These are phyloP conservation scores for Phytophthora quininea DNA, from an alignment of 352 stramenopile species.

Conservation along the genomic window DNA sequence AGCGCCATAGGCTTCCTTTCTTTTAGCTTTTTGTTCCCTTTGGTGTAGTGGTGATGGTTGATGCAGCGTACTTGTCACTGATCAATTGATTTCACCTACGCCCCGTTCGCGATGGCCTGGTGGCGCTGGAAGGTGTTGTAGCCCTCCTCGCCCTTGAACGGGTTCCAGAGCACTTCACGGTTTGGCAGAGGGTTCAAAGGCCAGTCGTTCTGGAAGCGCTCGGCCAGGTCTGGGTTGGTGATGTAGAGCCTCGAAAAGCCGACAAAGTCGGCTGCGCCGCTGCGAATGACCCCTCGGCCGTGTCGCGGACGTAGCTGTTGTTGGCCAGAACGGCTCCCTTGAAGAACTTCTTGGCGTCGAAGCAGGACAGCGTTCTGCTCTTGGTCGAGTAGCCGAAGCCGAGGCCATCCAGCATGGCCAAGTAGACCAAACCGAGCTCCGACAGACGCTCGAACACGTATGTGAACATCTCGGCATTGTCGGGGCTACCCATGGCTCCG, in stretches of 20 bases:
- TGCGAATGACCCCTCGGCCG: slow-evolving; percentile 26
- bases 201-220: slow-evolving; percentile 27
- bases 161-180: slow-evolving; percentile 13
- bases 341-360: slow-evolving; percentile 23
- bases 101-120: too few species aligned
- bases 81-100: too few species aligned
- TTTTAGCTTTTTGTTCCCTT: too few species aligned
- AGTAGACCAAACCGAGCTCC: slow-evolving; percentile 15
- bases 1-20: too few species aligned
- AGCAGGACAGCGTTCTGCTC: slow-evolving; percentile 3
- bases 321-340: slow-evolving; percentile 16
- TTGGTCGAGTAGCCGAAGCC: slow-evolving; percentile 13
- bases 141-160: slow-evolving; percentile 7
- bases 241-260: slow-evolving; percentile 40
- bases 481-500: slow-evolving; percentile 19
- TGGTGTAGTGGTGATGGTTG: too few species aligned
- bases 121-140: slow-evolving; percentile 8
- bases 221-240: slow-evolving; percentile 45
- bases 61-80: too few species aligned
- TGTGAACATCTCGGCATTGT: slow-evolving; percentile 35
- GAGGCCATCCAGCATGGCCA: slow-evolving; percentile 20
- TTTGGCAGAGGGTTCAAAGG: background rate
- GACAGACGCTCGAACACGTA: slow-evolving; percentile 22
- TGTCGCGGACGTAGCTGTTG: slow-evolving; percentile 23
- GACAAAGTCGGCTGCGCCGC: slow-evolving; percentile 28